These are phyloP conservation scores for Favolaschia claudopus DNA, from an alignment of 768 basidiomycete species.

Conservation along the genomic window DNA sequence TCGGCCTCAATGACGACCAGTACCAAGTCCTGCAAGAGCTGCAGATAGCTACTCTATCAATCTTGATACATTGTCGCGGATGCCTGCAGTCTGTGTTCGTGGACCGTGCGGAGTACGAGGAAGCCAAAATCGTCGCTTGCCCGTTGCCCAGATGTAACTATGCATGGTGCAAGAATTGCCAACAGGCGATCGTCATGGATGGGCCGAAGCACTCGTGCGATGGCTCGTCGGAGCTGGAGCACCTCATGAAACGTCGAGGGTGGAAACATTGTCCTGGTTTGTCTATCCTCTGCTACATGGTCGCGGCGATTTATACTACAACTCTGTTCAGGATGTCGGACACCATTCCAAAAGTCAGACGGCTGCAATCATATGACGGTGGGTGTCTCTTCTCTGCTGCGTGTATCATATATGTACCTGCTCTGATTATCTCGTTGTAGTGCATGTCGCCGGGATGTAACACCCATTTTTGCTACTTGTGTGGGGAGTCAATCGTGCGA, in stretches of 20 bases:
- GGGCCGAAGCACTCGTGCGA: constrained; percentile 64
- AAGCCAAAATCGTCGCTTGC: constrained; percentile 52
- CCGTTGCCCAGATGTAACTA: constrained; percentile 55
- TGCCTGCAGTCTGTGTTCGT: constrained; percentile 58
- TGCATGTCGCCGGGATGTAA: constrained; percentile 67
- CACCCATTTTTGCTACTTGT: constrained; percentile 63
- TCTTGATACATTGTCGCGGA: constrained; percentile 60
- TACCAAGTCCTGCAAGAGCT: constrained; percentile 53
- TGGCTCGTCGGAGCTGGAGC: constrained; percentile 59
- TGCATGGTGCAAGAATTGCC: constrained; percentile 70
- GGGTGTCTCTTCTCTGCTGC: constrained; percentile 28
- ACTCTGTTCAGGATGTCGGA: constrained; percentile 47
- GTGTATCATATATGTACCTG: too few relatives aligned
- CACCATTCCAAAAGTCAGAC: constrained; percentile 56
- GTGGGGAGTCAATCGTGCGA: constrained; percentile 53
- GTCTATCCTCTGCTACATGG: not conserved
- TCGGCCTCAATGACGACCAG: constrained; percentile 54
- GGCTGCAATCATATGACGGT: constrained; percentile 72
- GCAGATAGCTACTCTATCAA: constrained; percentile 51
- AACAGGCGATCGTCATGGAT: constrained; percentile 46
- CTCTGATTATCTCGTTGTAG: constrained; percentile 35
- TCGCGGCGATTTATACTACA: not conserved
- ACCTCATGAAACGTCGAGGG: constrained; percentile 59
- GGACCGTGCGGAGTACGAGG: constrained; percentile 55
- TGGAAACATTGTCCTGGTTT: constrained; percentile 74